Conservation (phyloP, 139 green algal genomes). For the Chara braunii region DNA sequence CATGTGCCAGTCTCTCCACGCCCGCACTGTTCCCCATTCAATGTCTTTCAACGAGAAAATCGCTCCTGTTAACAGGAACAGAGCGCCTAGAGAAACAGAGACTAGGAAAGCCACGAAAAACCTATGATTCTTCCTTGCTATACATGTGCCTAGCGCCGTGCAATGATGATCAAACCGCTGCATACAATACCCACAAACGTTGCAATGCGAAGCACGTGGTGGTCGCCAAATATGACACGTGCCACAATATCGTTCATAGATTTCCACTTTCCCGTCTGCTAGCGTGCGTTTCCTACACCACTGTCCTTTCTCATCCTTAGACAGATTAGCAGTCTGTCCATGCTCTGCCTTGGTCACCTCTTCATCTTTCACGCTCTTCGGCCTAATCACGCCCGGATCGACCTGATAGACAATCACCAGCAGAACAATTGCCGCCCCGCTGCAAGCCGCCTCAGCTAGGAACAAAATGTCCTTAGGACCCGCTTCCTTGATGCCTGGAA, state of each 20-base stretch:
- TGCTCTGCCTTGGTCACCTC: constrained; percentile 2
- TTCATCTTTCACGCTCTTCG: constrained; percentile 18
- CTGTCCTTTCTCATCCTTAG: constrained; percentile 15
- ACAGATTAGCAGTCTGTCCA: not conserved
- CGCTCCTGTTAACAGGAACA: too few species aligned
- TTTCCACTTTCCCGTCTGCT: not conserved
- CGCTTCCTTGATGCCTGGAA: too few species aligned
- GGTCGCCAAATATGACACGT: constrained; percentile 68
- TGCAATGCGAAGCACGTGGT: constrained; percentile 55
- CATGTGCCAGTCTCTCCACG: too few species aligned
- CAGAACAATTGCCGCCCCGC: too few species aligned
- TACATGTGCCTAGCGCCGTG: constrained; percentile 59
- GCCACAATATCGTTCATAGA: constrained; percentile 50
- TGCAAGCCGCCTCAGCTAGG: too few species aligned
- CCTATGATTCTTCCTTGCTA: constrained; percentile 60
- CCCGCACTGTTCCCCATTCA: too few species aligned
- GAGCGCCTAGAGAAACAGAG: constrained; percentile 15
- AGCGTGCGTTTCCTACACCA: constrained; percentile 6
- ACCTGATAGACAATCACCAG: constrained; percentile 23
- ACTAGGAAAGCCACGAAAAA: constrained; percentile 64
- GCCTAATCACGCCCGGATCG: constrained; percentile 28
- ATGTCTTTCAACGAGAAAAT: too few species aligned
- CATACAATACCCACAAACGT: constrained; percentile 58
- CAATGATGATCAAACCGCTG: constrained; percentile 75
- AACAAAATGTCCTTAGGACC: too few species aligned